A percentile compares a stretch with the other conserved stretches of the same genome.
These are phyloP conservation scores for Acacia acuminata DNA, from an alignment of 306 rosid species.

Conservation along the genomic window DNA sequence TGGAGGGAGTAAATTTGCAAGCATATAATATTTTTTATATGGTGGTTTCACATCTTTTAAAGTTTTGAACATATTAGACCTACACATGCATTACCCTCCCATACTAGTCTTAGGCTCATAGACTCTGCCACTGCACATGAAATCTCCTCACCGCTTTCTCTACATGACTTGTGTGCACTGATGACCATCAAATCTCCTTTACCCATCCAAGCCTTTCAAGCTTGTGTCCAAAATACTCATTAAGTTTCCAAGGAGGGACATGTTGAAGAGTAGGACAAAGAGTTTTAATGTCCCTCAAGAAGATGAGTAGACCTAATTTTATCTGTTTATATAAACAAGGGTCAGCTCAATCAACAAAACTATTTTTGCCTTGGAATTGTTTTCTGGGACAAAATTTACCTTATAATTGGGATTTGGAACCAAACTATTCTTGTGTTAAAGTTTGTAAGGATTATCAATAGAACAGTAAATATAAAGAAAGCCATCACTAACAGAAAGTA, in stretches of 20 bases:
- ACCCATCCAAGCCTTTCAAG: neutral
- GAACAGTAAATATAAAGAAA: too few species aligned
- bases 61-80: neutral
- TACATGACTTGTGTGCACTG: neutral
- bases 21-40: too few species aligned
- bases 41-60: neutral
- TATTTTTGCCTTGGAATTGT: neutral
- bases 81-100: neutral
- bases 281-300: neutral
- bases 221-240: neutral
- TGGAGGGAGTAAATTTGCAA: neutral
- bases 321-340: neutral
- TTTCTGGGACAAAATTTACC: neutral
- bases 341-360: neutral
- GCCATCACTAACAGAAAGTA: too few species aligned
- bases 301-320: neutral
- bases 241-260: neutral
- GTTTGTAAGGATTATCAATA: neutral
- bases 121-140: too few species aligned
- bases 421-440: neutral
- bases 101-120: neutral
- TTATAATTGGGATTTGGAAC: neutral
- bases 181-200: neutral
- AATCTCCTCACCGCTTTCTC: too few species aligned
- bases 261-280: neutral